Evolutionary conservation across 73 alveolate genomes (phyloP).

Genomic region (Tetrahymena thermophila): DNA sequence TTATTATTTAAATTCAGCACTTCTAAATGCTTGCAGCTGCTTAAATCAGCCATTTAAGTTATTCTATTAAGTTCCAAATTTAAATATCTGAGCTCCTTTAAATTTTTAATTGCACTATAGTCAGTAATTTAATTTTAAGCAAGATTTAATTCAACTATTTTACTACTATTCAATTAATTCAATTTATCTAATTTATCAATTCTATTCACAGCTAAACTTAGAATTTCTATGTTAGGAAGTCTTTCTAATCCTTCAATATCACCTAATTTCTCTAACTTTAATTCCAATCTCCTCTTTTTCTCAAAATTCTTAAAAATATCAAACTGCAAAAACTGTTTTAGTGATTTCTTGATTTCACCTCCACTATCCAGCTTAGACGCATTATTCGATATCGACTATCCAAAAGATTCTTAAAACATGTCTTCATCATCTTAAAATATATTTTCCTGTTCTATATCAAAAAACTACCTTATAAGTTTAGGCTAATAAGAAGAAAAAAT

Average conservation of each 20-base stretch:
- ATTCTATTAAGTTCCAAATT: neutral
- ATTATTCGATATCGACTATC: neutral
- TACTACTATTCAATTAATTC: neutral
- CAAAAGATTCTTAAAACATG: neutral
- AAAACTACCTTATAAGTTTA: neutral
- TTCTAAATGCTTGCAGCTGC: neutral
- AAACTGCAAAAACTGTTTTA: neutral
- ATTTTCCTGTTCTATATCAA: neutral
- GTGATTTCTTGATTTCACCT: neutral
- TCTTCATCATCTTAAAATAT: neutral
- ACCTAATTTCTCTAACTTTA: neutral
- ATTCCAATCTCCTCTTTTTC: neutral
- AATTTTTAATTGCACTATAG: neutral
- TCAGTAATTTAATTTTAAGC: neutral
- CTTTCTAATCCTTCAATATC: neutral
- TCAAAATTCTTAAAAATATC: neutral
- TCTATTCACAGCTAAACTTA: neutral
- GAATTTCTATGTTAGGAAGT: neutral
- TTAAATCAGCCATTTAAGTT: neutral
- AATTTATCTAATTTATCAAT: neutral
- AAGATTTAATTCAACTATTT: neutral
- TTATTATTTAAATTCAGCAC: neutral
- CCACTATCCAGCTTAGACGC: neutral
- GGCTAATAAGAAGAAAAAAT: neutral
- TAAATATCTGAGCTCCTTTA: neutral